Evolutionary conservation across 2,329 filamentous ascomycete species (phyloP).

Genomic region (Massarina eburnea): DNA sequence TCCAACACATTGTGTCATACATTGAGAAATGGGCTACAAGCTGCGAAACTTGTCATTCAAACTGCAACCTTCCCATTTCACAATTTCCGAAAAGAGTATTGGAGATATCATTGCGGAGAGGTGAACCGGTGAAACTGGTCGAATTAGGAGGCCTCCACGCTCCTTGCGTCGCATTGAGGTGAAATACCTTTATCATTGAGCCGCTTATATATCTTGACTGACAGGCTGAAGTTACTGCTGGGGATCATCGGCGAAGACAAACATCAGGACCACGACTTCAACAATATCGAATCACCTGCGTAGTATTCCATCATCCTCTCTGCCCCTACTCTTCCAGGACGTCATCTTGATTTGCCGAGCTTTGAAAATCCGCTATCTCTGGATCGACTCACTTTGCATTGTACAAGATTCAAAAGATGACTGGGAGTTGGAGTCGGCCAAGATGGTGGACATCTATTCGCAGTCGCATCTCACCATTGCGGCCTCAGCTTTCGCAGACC

Average conservation of each 20-base stretch:
- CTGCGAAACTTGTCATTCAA: background rate
- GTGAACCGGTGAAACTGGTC: background rate
- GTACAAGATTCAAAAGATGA: slow-evolving; percentile 18
- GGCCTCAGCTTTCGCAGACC: slow-evolving; percentile 4
- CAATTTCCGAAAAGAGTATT: background rate
- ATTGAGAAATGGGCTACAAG: background rate
- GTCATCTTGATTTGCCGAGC: background rate
- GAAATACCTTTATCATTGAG: background rate
- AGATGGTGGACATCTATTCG: slow-evolving; percentile 17
- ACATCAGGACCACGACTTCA: background rate
- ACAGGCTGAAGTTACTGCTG: slow-evolving; percentile 1
- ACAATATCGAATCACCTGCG: background rate
- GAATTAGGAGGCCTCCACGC: background rate
- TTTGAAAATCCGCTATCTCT: slow-evolving; percentile 11
- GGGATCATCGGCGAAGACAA: background rate
- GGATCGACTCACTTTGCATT: slow-evolving; percentile 24
- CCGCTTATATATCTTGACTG: background rate
- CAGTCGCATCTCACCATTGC: slow-evolving; percentile 15
- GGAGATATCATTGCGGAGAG: background rate
- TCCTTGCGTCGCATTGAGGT: background rate
- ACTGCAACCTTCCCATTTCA: background rate
- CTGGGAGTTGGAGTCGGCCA: slow-evolving; percentile 15
- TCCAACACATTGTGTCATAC: background rate
- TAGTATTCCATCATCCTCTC: background rate
- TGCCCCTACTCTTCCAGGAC: background rate